A percentile compares a stretch with the other conserved stretches of the same genome.
These are phyloP conservation scores for Patellifolia procumbens DNA, from an alignment of 179 eudicot species.

Conservation along the genomic window DNA sequence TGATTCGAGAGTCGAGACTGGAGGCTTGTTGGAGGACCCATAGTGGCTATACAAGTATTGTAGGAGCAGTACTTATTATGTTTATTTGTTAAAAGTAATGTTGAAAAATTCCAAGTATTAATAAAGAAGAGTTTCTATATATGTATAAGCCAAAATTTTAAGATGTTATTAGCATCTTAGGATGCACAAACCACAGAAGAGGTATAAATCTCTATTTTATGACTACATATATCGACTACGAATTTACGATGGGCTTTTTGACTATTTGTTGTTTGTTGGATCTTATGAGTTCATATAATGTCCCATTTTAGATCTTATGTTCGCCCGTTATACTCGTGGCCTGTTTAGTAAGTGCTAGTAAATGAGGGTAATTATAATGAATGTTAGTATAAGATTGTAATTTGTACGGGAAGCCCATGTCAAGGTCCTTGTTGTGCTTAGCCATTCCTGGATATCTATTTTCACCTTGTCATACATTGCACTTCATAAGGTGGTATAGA, in stretches of 20 bases:
- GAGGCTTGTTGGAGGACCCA: background rate
- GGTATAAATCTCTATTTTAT: background rate
- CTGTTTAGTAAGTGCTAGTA: too few species aligned
- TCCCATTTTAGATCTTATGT: background rate
- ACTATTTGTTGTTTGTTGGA: background rate
- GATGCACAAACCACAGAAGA: background rate
- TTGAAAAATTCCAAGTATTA: background rate
- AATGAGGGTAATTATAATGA: too few species aligned
- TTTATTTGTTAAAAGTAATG: background rate
- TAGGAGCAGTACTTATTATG: too few species aligned
- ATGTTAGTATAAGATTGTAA: too few species aligned
- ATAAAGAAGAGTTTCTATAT: background rate
- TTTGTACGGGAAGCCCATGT: too few species aligned
- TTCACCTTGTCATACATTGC: too few species aligned
- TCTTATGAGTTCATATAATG: background rate
- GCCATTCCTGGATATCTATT: too few species aligned
- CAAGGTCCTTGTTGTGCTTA: too few species aligned
- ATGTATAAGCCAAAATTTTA: background rate
- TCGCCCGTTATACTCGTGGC: too few species aligned
- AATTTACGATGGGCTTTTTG: background rate
- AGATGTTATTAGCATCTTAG: background rate
- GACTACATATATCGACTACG: background rate
- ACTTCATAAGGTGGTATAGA: too few species aligned
- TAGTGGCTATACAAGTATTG: too few species aligned
- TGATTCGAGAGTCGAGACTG: background rate